Conservation (phyloP, 345 rosid genomes). For the Salix purpurea region DNA sequence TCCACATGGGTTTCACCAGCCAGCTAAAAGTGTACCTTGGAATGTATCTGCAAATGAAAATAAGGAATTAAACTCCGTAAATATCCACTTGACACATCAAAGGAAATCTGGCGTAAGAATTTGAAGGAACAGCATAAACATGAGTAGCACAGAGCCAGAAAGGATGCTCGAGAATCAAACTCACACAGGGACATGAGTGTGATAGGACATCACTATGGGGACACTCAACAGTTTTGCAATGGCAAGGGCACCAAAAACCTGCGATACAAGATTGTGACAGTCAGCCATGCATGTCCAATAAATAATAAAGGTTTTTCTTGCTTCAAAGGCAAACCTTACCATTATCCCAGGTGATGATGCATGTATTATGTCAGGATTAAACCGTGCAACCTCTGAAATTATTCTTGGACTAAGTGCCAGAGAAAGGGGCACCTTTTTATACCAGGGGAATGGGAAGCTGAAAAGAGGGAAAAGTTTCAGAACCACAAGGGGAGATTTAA, state of each 20-base stretch:
- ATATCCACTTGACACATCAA: background rate
- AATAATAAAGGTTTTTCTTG: background rate
- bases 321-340: slow-evolving; percentile 35
- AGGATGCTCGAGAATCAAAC: slow-evolving; percentile 26
- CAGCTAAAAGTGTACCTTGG: slow-evolving; percentile 97
- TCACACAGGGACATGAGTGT: slow-evolving; percentile 99
- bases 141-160: background rate
- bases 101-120: background rate
- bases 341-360: slow-evolving; percentile 98
- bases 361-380: slow-evolving; percentile 98
- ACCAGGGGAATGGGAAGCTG: slow-evolving; percentile 94
- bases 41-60: slow-evolving; percentile 60
- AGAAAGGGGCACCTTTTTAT: slow-evolving; percentile 93
- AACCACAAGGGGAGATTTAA: slow-evolving; percentile 4
- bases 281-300: slow-evolving; percentile 17
- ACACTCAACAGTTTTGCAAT: slow-evolving; percentile 83
- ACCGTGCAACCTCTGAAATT: slow-evolving; percentile 86
- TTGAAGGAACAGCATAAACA: background rate
- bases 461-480: slow-evolving; percentile 15
- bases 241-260: slow-evolving; percentile 93
- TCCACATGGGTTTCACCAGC: slow-evolving; percentile 98
- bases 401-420: slow-evolving; percentile 97
- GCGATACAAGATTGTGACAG: slow-evolving; percentile 10
- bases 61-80: slow-evolving; percentile 11
- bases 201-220: slow-evolving; percentile 98